These are phyloP conservation scores for Cutaneotrichosporon cyanovorans DNA, from an alignment of 1,284 basidiomycete genomes.

Conservation along the genomic window DNA sequence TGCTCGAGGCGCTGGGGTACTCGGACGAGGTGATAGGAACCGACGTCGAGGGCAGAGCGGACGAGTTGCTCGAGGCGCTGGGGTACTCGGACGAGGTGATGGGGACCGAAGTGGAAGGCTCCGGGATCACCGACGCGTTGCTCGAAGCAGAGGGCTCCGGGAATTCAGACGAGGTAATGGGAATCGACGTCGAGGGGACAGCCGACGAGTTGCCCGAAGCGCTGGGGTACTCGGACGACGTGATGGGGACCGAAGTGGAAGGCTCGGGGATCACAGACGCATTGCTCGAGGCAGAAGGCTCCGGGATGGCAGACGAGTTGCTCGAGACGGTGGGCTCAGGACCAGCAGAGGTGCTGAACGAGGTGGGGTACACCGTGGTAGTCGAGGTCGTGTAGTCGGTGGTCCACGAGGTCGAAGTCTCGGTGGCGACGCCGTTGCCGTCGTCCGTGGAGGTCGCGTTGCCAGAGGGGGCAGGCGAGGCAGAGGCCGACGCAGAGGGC, in stretches of 20 bases:
- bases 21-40: too few species aligned
- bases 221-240: background rate
- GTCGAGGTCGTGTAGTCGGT: slow-evolving; percentile 32
- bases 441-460: slow-evolving; percentile 18
- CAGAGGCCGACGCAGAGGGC: background rate
- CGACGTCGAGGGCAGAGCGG: background rate
- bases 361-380: background rate
- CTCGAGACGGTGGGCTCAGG: slow-evolving; percentile 1
- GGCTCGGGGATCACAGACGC: background rate
- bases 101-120: background rate
- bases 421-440: slow-evolving; percentile 34
- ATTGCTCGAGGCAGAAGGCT: background rate
- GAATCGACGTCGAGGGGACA: background rate
- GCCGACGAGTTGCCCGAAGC: background rate
- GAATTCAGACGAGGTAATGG: background rate
- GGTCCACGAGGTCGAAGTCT: slow-evolving; percentile 26
- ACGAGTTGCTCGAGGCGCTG: background rate
- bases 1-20: too few species aligned
- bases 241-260: background rate
- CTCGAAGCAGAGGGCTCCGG: slow-evolving; percentile 2
- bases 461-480: background rate
- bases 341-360: background rate
- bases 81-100: too few species aligned
- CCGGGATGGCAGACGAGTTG: background rate
- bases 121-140: background rate